Evolutionary conservation across 2,329 filamentous ascomycete genomes (phyloP).

Genomic region (Paecilomyces sp.): DNA sequence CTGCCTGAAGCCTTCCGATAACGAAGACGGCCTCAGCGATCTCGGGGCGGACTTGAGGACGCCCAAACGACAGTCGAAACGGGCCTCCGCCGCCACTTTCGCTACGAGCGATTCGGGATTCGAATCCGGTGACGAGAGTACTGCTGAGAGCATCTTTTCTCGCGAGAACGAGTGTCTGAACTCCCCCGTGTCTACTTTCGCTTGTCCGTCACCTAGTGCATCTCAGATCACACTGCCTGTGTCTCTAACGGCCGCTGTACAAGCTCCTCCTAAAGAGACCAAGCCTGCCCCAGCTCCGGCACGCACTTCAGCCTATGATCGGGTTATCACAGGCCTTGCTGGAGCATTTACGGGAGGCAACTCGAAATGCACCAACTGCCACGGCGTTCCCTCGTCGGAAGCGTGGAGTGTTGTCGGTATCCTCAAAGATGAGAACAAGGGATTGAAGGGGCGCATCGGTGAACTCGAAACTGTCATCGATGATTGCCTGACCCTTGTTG

Average conservation of each 20-base stretch:
- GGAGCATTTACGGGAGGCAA: constrained; percentile 21
- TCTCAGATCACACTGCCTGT: constrained; percentile 24
- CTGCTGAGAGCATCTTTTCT: constrained; percentile 43
- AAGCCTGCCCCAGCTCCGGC: constrained; percentile 14
- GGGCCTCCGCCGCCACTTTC: constrained; percentile 32
- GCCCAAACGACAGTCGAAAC: constrained; percentile 26
- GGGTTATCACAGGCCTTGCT: constrained; percentile 33
- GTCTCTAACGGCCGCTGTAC: constrained; percentile 22
- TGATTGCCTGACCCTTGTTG: constrained; percentile 49
- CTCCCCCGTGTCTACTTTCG: constrained; percentile 23
- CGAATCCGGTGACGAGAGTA: constrained; percentile 51
- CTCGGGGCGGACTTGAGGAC: constrained; percentile 25
- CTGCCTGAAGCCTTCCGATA: constrained; percentile 20
- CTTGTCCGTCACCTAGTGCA: constrained; percentile 27
- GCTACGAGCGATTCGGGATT: constrained; percentile 50
- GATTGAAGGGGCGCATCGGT: constrained; percentile 45
- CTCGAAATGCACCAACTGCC: constrained; percentile 33
- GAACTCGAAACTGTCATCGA: constrained; percentile 51
- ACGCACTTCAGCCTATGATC: constrained; percentile 33
- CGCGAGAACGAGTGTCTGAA: constrained; percentile 25
- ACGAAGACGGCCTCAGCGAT: constrained; percentile 22
- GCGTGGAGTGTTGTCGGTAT: constrained; percentile 49
- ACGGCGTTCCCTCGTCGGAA: constrained; percentile 33
- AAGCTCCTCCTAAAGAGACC: constrained; percentile 24
- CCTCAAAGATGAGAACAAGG: constrained; percentile 49